A percentile compares a stretch with the other conserved stretches of the same genome.
Evolutionary conservation across 345 rosid genomes (phyloP).

Genomic region (Eucalyptus marginata): DNA sequence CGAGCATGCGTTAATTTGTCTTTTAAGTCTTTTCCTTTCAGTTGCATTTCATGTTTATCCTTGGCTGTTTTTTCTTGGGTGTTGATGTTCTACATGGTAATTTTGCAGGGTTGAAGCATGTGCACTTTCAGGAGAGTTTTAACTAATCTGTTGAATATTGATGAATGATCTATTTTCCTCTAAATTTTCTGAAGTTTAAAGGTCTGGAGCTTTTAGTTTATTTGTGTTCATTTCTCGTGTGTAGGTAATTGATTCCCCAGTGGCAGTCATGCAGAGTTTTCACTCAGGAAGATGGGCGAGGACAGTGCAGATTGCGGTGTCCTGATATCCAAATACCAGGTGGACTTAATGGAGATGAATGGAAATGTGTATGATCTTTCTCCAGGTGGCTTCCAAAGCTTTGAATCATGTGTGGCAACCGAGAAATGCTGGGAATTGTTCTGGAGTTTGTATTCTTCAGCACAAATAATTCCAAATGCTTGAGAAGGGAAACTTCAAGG

Average conservation of each 20-base stretch:
- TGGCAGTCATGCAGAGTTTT: neutral
- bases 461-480: neutral
- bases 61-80: neutral
- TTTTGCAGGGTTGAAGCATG: conserved; percentile 67
- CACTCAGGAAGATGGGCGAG: neutral
- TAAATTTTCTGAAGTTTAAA: neutral
- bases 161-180: conserved; percentile 5
- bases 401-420: neutral
- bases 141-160: neutral
- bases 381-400: neutral
- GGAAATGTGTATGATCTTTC: neutral
- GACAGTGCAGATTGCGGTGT: neutral
- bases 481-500: neutral
- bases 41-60: neutral
- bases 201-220: neutral
- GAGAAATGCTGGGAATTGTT: neutral
- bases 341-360: neutral
- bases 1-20: neutral
- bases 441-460: neutral
- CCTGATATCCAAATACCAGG: neutral
- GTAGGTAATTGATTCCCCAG: neutral
- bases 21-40: neutral
- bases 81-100: conserved; percentile 22
- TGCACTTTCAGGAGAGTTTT: conserved; percentile 40
- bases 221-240: neutral